Base-by-base conservation (phyloP, 495 filamentous ascomycete genomes). In the Penicillium manginii region DNA sequence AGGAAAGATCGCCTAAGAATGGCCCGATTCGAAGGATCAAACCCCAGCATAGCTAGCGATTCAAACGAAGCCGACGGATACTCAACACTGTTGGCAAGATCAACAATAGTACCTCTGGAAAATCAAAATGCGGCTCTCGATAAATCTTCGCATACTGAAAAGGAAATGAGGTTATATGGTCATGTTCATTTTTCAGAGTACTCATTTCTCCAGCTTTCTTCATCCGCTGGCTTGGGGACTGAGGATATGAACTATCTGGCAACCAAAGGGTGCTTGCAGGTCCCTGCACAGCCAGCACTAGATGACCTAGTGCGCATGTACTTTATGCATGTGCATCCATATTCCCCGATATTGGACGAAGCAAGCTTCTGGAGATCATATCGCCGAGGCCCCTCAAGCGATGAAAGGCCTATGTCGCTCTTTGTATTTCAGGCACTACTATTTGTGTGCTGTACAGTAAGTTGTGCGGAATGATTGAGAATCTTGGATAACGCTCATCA, bases 261-360 rank as follows among this genome's bases (percentile, higher is more conserved):
- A 19, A 9, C 15, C 14, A 43, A 43, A 19, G 17, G 40, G n/a
- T 43, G 40, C n/a, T 19, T 43, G 5, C 15, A 43, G 14, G n/a
- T 43, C 40, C 40, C 40, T 18, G 15, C 17, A 6, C 15, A n/a
- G 6, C 40, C 40, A 1, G 40, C 40, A 18, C 17, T 43, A 43
- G 40, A 43, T 18, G n/a, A 4, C 5, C 19, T 43, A 4, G 17
- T 43, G 15, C 17, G 17, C 15, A 19, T 19, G 40, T 43, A 43
- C 19, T 43, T 43, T n/a, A 43, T 43, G 40, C 40, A 43, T 18
- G 40, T 43, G 17, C 40, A 43, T 43, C 40, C 40, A 9, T 43
- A 17, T 2, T 43, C 40, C 19, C 40, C 40, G 2, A 17, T 43
- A 17, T 17, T 43, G 17, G 40, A 43, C n/a, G 40, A 43, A 43